A percentile compares a stretch with the other conserved stretches of the same genome.
Conservation (phyloP, 768 basidiomycete genomes). For the Xerocomellus amylosporus region DNA sequence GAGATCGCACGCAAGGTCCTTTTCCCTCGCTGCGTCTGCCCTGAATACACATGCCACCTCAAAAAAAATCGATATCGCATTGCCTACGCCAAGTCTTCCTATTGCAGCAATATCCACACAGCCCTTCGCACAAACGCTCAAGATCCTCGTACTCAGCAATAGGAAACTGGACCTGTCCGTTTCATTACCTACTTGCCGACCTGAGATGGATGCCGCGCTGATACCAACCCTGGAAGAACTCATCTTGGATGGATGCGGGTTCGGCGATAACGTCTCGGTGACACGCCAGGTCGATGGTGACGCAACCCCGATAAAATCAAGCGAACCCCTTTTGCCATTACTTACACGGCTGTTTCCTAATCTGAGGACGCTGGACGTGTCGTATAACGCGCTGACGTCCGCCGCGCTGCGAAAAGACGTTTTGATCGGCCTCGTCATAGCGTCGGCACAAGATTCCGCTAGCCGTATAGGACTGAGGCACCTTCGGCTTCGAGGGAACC, state of each 20-base stretch:
- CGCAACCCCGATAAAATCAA: slow-evolving; percentile 43
- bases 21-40: slow-evolving; percentile 47
- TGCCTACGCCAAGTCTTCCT: slow-evolving; percentile 69
- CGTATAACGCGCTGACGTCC: slow-evolving; percentile 68
- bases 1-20: slow-evolving; percentile 54
- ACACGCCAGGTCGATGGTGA: slow-evolving; percentile 33
- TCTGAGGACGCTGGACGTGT: slow-evolving; percentile 65
- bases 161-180: slow-evolving; percentile 68
- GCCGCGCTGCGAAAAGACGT: slow-evolving; percentile 47
- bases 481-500: slow-evolving; percentile 68
- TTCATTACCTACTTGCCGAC: slow-evolving; percentile 43
- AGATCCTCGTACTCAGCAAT: slow-evolving; percentile 56
- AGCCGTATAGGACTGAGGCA: slow-evolving; percentile 57
- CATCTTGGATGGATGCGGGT: slow-evolving; percentile 66
- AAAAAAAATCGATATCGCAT: slow-evolving; percentile 42
- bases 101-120: slow-evolving; percentile 58
- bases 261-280: slow-evolving; percentile 58
- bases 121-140: slow-evolving; percentile 58
- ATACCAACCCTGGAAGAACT: slow-evolving; percentile 74
- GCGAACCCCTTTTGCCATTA: slow-evolving; percentile 55
- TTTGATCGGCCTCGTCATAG: slow-evolving; percentile 51
- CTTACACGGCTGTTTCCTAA: slow-evolving; percentile 69
- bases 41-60: slow-evolving; percentile 1
- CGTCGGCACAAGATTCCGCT: slow-evolving; percentile 29
- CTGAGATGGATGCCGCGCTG: slow-evolving; percentile 36